phyloP scores from a whole-genome alignment of 768 basidiomycete genomes.

The Macrolepiota fuliginosa region DNA sequence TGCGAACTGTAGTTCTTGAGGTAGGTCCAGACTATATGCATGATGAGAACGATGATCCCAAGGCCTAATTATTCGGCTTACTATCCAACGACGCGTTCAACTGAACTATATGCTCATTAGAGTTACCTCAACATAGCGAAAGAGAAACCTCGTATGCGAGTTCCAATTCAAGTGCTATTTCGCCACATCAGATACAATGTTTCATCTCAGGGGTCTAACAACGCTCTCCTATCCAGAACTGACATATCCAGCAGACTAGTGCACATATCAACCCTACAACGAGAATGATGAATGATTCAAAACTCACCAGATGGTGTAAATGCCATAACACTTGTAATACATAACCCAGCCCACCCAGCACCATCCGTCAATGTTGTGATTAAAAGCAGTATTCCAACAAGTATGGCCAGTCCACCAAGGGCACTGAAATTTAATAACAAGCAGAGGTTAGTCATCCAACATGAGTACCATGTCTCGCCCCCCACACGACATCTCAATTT shows the following conservation, averaged over 20 bases:
- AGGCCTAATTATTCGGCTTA: constrained; percentile 21
- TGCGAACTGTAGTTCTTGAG: constrained; percentile 79
- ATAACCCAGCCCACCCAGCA: constrained; percentile 61
- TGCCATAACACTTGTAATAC: constrained; percentile 32
- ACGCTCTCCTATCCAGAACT: too few relatives aligned
- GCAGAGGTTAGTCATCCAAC: too few relatives aligned
- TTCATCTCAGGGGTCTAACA: constrained; percentile 27
- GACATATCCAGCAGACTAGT: too few relatives aligned
- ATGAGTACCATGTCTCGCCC: constrained; percentile 77
- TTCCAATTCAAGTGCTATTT: constrained; percentile 26
- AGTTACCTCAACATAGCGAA: neutral
- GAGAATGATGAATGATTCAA: neutral
- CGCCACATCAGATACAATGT: constrained; percentile 14
- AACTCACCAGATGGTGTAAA: constrained; percentile 38
- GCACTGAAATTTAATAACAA: constrained; percentile 80
- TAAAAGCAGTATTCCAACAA: too few relatives aligned
- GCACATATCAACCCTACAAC: too few relatives aligned
- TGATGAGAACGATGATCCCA: neutral
- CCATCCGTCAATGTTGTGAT: constrained; percentile 55
- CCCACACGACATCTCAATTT: neutral
- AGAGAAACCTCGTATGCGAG: neutral
- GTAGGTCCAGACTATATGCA: constrained; percentile 57
- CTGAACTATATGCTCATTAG: constrained; percentile 52
- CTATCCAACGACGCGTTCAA: constrained; percentile 86
- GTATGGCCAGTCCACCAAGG: constrained; percentile 70